Base-by-base conservation (phyloP, 495 filamentous ascomycete species). In the Bombardia bombarda region DNA sequence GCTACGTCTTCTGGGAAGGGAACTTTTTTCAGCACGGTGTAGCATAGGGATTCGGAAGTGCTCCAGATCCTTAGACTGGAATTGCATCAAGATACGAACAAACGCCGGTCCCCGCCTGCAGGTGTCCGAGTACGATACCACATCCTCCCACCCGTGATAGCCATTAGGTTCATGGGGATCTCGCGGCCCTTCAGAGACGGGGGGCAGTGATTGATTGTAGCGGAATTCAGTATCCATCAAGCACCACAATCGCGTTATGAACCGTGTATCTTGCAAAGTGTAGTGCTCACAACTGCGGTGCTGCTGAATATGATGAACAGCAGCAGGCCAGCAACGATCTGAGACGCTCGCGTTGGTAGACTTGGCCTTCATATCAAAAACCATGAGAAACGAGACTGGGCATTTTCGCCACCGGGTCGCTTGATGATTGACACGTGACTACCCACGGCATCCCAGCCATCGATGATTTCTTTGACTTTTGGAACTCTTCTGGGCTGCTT, bases 61-160 rank as follows among this genome's bases (percentile, higher is more conserved):
- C 61, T 62, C 61, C 52, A 62, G 58, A 61, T 58, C 52, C 52
- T 52, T 52, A 47, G 55, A 62, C 57, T 54, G 54, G 58, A 56
- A 62, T 56, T 52, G 52, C 52, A 56, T 55, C 55, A 54, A 48
- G 51, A 55, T 51, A 54, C 44, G 53, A 51, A 57, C 49, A 50
- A 40, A 43, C 26, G 38, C 40, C 39, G 36, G 23, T 22, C 38
- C 40, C 44, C 30, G 23, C 43, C 46, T 32, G 44, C 30, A 42
- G 45, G 49, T 32, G 34, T 45, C 45, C 38, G 47, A 40, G 38
- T 50, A 37, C 50, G 55, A 55, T 47, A 42, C 41, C 43, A 38
- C 19, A 40, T 10, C 2, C 21, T n/a, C 18, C 34, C 5, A 8
- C 28, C 25, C 14, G 17, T 38, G 35, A 38, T 21, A 38, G 35